Conservation (phyloP, 2,329 filamentous ascomycete species). For the Cordyceps militaris region DNA sequence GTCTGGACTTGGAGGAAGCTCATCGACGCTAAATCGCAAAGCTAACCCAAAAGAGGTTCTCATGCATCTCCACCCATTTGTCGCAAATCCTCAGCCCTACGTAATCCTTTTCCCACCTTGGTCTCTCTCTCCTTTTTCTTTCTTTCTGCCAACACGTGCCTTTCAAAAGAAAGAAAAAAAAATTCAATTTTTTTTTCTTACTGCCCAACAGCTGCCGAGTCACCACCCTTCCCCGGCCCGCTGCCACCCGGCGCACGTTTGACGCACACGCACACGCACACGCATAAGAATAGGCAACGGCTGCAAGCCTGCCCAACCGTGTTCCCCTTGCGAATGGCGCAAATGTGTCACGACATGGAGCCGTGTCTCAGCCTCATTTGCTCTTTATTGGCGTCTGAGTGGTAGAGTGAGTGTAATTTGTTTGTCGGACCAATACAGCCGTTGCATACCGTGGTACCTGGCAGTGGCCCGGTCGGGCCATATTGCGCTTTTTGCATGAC, state of each 20-base stretch:
- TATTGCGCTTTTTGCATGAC: background rate
- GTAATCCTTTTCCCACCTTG: background rate
- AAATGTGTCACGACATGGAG: background rate
- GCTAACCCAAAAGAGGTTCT: background rate
- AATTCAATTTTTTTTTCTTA: no score
- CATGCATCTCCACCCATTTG: background rate
- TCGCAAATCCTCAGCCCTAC: slow-evolving; percentile 2
- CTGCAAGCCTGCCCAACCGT: background rate
- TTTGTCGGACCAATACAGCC: background rate
- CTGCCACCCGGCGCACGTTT: background rate
- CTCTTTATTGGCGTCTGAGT: no score
- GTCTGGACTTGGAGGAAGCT: no score
- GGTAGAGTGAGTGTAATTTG: no score
- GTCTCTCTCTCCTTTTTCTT: background rate
- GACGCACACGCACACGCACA: background rate
- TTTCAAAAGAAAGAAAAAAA: no score
- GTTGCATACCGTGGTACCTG: background rate
- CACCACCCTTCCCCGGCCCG: background rate
- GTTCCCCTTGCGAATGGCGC: background rate
- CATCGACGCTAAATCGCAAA: slow-evolving; percentile 12
- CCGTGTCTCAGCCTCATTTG: background rate
- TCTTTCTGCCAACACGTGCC: no score
- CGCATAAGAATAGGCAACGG: no score
- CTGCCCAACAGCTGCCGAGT: background rate
- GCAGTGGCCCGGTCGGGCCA: background rate